Base-by-base conservation (phyloP, 805 yeast genomes). In the Wickerhamomyces sydowiorum region DNA sequence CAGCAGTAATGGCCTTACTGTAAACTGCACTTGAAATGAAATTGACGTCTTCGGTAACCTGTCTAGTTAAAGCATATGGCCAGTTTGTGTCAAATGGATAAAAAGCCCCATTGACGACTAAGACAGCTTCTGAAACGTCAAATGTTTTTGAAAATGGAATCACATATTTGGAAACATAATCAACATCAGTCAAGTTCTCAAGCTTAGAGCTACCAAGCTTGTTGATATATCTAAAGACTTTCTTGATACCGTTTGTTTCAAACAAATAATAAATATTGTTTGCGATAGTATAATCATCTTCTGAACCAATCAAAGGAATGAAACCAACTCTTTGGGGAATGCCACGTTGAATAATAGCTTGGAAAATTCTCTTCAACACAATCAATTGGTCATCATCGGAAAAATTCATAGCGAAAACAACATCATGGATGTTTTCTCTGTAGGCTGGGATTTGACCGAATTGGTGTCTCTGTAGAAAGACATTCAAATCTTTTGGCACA, bases 291-390 rank as follows among this genome's bases (percentile, higher is more conserved):
- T 40, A 39, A 29, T 56, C 58, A 2, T 46, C 48, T 17, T 45
- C 49, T 9, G 47, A 51, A 3, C 53, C 46, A 22, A 51, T 46
- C 3, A 84, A 44, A 0, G 98, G 96, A n/a, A 91, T 66, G 3
- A 91, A 47, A 7, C 97, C 99, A 39, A 91, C 56, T 59, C 90
- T 83, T 49, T 89, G 84, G 0, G 96, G 86, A 15, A 85, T 70
- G 1, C 78, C 77, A 34, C 76, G 72, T 12, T 72, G 67, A n/a
- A 79, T 53, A 3, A 79, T 65, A 2, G 75, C 60, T 21, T 70
- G 67, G 2, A 82, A 52, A 27, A 79, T 65, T 8, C 81, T 66
- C 17, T 73, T 61, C 23, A 81, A 59, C 2, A 73, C 75, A 15
- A 65, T 57, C 17, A 82, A 52, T 44, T 85, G 82, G 3, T 66